phyloP scores from a whole-genome alignment of 2,329 filamentous ascomycete genomes.

The Diplodia seriata region DNA sequence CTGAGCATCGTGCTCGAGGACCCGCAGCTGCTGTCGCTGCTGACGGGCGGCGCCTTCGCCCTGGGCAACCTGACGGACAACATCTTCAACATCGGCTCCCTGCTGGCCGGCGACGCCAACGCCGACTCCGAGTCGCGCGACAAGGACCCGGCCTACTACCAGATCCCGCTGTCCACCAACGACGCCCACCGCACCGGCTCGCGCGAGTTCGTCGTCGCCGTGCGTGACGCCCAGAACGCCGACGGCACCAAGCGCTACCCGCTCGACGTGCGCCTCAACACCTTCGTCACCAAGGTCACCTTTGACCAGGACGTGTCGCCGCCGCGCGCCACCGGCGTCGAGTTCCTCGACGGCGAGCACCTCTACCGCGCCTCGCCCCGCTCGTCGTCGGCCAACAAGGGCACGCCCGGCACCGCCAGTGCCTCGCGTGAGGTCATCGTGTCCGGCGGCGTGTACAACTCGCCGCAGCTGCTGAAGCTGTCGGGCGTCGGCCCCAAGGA shows the following conservation, averaged over 20 bases:
- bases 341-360: slow-evolving; percentile 50
- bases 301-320: slow-evolving; percentile 69
- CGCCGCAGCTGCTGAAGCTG: slow-evolving; percentile 69
- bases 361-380: slow-evolving; percentile 50
- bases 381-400: slow-evolving; percentile 38
- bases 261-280: slow-evolving; percentile 65
- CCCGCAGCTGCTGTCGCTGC: slow-evolving; percentile 59
- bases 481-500: slow-evolving; percentile 66
- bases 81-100: slow-evolving; percentile 51
- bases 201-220: slow-evolving; percentile 62
- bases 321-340: slow-evolving; percentile 57
- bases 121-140: slow-evolving; percentile 56
- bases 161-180: slow-evolving; percentile 65
- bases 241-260: slow-evolving; percentile 63
- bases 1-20: slow-evolving; percentile 57
- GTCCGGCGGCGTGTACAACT: slow-evolving; percentile 65
- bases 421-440: slow-evolving; percentile 56
- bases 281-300: slow-evolving; percentile 69
- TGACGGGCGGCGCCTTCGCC: slow-evolving; percentile 60
- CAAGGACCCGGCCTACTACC: slow-evolving; percentile 57
- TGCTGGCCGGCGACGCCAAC: slow-evolving; percentile 60
- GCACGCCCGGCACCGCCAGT: slow-evolving; percentile 50
- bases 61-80: slow-evolving; percentile 52
- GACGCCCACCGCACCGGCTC: slow-evolving; percentile 59
- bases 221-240: slow-evolving; percentile 56